phyloP scores from a whole-genome alignment of 2,329 filamentous ascomycete genomes.

The Xylaria sp. region DNA sequence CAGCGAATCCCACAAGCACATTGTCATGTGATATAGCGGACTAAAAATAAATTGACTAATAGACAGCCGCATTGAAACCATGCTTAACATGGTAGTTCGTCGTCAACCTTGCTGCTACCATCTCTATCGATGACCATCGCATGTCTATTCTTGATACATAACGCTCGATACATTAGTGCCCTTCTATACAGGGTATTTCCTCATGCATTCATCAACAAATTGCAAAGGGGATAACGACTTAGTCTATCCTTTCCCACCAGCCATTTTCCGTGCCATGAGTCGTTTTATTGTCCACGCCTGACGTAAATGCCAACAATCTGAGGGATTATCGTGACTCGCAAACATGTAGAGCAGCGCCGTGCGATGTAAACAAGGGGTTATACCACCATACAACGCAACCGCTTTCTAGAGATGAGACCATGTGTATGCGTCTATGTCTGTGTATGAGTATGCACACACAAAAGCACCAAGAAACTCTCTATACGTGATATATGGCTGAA shows the following conservation, averaged over 20 bases:
- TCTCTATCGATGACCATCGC: not conserved
- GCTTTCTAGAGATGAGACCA: slow-evolving; percentile 10
- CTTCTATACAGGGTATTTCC: not conserved
- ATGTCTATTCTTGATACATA: slow-evolving; percentile 11
- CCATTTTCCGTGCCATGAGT: not conserved
- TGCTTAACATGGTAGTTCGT: not conserved
- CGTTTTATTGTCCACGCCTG: not conserved
- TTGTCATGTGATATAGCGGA: not conserved
- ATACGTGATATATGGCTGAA: slow-evolving; percentile 11
- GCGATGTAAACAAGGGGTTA: slow-evolving; percentile 10
- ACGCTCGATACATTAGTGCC: not conserved
- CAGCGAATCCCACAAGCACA: not conserved
- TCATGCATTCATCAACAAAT: slow-evolving; percentile 9
- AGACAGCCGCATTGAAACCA: too few species aligned
- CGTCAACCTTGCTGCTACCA: not conserved
- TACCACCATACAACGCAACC: slow-evolving; percentile 1
- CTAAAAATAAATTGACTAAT: not conserved
- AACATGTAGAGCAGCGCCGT: slow-evolving; percentile 10
- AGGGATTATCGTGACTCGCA: not conserved
- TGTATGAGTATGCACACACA: not conserved
- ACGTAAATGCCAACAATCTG: slow-evolving; percentile 4
- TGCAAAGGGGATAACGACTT: not conserved
- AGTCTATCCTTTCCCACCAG: not conserved
- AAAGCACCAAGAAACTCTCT: not conserved
- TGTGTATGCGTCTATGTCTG: slow-evolving; percentile 5